phyloP scores from a whole-genome alignment of 306 rosid genomes.

The Quercus robur region DNA sequence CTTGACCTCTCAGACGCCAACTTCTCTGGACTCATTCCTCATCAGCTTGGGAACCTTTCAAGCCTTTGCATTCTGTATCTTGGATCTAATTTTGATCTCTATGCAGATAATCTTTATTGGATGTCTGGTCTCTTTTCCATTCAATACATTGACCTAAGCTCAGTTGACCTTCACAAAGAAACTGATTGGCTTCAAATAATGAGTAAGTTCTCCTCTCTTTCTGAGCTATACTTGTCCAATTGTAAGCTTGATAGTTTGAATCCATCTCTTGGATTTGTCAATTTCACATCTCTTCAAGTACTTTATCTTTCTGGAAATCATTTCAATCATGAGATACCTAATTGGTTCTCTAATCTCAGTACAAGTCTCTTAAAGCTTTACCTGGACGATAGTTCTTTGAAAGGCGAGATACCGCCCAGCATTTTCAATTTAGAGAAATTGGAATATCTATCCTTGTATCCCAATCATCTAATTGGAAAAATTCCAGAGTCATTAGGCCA shows the following conservation, averaged over 20 bases:
- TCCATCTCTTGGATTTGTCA: neutral
- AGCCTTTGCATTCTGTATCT: too few relatives aligned
- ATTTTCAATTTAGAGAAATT: too few relatives aligned
- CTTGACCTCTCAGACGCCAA: neutral
- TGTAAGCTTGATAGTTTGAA: neutral
- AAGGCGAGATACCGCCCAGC: neutral
- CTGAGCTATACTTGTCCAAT: neutral
- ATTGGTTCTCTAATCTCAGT: too few relatives aligned
- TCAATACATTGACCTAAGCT: too few relatives aligned
- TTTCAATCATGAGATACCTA: neutral
- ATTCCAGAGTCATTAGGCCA: neutral
- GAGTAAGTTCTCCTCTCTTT: neutral
- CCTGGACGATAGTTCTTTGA: neutral
- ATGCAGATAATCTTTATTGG: neutral
- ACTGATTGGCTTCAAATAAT: neutral
- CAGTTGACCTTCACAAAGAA: too few relatives aligned
- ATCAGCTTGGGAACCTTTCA: too few relatives aligned
- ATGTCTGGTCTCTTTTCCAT: too few relatives aligned
- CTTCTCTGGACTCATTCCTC: neutral
- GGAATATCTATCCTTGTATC: neutral
- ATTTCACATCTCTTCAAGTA: neutral
- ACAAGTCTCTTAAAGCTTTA: neutral
- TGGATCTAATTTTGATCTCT: neutral
- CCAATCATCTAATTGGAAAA: neutral
- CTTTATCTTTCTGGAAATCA: neutral